phyloP scores from a whole-genome alignment of 495 filamentous ascomycete genomes.

The Penicillium samsonianum region DNA sequence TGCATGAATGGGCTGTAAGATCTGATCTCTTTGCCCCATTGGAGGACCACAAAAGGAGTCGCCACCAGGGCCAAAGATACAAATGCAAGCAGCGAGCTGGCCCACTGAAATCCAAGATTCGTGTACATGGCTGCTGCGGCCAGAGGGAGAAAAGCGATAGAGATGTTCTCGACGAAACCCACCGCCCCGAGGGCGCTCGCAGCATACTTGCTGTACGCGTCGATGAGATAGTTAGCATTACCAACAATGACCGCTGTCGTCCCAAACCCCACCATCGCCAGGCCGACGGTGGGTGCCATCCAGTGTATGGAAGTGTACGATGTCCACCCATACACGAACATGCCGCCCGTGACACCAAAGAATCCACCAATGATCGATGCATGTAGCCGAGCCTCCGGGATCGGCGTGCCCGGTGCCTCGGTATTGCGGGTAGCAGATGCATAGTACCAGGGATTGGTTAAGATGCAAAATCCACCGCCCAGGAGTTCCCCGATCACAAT shows the following conservation, averaged over 20 bases:
- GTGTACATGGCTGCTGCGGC: slow-evolving; percentile 67
- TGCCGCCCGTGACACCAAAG: slow-evolving; percentile 22
- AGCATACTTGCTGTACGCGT: slow-evolving; percentile 65
- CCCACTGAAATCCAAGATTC: slow-evolving; percentile 68
- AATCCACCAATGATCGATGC: slow-evolving; percentile 5
- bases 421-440: too few relatives aligned
- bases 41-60: slow-evolving; percentile 60
- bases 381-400: not conserved
- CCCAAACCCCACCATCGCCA: slow-evolving; percentile 61
- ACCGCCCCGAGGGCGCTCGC: slow-evolving; percentile 67
- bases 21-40: too few relatives aligned
- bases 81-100: slow-evolving; percentile 65
- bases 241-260: slow-evolving; percentile 62
- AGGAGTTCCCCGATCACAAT: too few relatives aligned
- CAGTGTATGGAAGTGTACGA: slow-evolving; percentile 59
- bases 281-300: slow-evolving; percentile 54
- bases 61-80: slow-evolving; percentile 49
- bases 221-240: slow-evolving; percentile 65
- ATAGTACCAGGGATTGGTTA: too few relatives aligned
- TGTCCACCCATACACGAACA: slow-evolving; percentile 59
- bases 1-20: too few relatives aligned
- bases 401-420: not conserved
- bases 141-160: slow-evolving; percentile 68
- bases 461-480: too few relatives aligned
- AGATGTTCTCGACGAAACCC: slow-evolving; percentile 54